Percentiles rank a stretch among this genome's conserved stretches.
Evolutionary conservation across 352 stramenopile genomes (phyloP).

Genomic region (Phytophthora vignae): DNA sequence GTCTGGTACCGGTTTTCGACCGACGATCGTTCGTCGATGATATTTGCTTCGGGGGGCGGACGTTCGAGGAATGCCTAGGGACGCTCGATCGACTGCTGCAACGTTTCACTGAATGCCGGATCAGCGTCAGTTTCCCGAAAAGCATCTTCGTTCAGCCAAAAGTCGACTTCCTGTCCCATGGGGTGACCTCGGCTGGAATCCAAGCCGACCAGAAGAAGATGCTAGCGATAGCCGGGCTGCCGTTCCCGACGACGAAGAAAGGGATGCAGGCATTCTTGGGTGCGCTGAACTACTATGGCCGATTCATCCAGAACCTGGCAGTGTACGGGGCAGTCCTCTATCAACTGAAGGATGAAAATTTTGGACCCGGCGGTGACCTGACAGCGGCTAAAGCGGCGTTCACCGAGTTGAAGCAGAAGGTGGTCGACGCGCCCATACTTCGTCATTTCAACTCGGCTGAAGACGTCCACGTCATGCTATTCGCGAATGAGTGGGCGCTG

Average conservation of each 20-base stretch:
- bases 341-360: not conserved
- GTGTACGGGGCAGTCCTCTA: not conserved
- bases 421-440: too few species aligned
- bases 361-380: not conserved
- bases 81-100: not conserved
- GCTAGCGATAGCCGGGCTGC: not conserved
- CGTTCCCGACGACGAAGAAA: not conserved
- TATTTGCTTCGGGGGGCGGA: conserved; percentile 4
- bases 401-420: too few species aligned
- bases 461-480: too few species aligned
- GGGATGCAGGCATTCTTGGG: not conserved
- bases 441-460: too few species aligned
- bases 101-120: conserved; percentile 3
- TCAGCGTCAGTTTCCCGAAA: not conserved
- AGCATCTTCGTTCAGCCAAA: not conserved
- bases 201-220: not conserved
- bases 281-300: not conserved
- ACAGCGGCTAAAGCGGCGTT: too few species aligned
- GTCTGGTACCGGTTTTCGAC: not conserved
- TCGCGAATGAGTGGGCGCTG: too few species aligned
- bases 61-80: not conserved
- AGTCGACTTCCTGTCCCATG: too few species aligned
- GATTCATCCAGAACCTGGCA: not conserved
- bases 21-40: conserved; percentile 4
- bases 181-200: too few species aligned